phyloP scores from a whole-genome alignment of 257 asterid species.

The Solanum ossicruentum region DNA sequence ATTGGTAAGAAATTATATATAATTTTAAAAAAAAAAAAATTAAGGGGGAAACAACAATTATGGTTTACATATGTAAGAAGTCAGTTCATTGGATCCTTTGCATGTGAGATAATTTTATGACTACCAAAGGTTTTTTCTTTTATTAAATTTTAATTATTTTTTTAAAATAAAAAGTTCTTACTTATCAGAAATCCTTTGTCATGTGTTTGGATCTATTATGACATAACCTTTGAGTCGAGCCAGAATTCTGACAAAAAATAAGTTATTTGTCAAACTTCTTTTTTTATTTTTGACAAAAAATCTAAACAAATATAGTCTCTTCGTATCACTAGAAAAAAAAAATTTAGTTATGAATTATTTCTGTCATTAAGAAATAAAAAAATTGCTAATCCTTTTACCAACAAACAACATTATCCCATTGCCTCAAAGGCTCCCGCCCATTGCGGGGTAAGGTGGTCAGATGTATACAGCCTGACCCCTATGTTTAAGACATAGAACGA shows the following conservation, averaged over 20 bases:
- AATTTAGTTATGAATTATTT: background rate
- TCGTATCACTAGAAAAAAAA: background rate
- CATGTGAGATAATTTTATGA: constrained; percentile 34
- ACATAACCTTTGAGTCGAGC: background rate
- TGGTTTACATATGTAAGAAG: constrained; percentile 15
- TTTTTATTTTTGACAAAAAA: background rate
- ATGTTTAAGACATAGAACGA: no score
- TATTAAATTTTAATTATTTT: background rate
- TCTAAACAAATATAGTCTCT: background rate
- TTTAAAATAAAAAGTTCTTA: background rate
- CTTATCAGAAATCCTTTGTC: background rate
- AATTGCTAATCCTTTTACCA: background rate
- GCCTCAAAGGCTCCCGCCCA: no score
- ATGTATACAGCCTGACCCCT: no score
- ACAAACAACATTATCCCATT: no score
- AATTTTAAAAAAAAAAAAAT: no score
- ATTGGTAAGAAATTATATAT: no score
- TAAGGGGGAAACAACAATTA: no score
- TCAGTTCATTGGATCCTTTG: constrained; percentile 47
- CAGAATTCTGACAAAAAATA: background rate
- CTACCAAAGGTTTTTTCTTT: background rate
- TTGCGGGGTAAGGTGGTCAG: no score
- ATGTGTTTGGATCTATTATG: background rate
- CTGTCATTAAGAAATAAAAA: background rate
- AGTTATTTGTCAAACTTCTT: background rate